Evolutionary conservation across 495 filamentous ascomycete species (phyloP).

Genomic region (Aspergillus saccharolyticus): DNA sequence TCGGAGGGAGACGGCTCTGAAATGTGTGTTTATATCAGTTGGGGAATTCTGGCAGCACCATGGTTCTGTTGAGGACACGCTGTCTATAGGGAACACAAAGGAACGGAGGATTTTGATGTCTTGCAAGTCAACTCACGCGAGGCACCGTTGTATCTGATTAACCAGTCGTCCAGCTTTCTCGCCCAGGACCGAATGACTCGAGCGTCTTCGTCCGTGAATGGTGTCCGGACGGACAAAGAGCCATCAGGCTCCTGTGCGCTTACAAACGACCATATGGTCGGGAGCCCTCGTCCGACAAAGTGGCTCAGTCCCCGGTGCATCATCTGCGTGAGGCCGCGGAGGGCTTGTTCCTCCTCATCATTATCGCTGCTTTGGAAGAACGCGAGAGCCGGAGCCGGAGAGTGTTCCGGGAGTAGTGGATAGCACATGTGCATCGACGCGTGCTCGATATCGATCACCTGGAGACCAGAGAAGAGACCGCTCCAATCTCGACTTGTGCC

Average conservation of each 20-base stretch:
- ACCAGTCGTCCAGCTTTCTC: slow-evolving; percentile 33
- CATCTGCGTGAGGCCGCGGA: slow-evolving; percentile 35
- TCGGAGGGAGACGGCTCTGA: slow-evolving; percentile 35
- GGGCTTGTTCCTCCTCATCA: slow-evolving; percentile 27
- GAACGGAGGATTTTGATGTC: not conserved
- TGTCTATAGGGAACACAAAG: not conserved
- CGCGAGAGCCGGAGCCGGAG: slow-evolving; percentile 25
- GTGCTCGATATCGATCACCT: slow-evolving; percentile 42
- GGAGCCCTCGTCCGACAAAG: slow-evolving; percentile 35
- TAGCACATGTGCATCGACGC: slow-evolving; percentile 41
- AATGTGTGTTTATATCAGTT: not conserved
- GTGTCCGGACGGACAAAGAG: slow-evolving; percentile 11
- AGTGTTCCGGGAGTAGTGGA: slow-evolving; percentile 32
- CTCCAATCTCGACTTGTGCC: slow-evolving; percentile 27
- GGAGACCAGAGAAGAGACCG: slow-evolving; percentile 34
- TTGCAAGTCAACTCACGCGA: slow-evolving; percentile 18
- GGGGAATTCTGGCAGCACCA: too few species aligned
- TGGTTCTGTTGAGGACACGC: too few species aligned
- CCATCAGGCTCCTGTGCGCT: slow-evolving; percentile 18
- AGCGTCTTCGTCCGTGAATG: slow-evolving; percentile 32
- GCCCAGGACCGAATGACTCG: slow-evolving; percentile 37
- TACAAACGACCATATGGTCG: slow-evolving; percentile 38
- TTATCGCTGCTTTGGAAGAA: slow-evolving; percentile 8
- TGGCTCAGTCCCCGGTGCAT: slow-evolving; percentile 39
- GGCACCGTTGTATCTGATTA: slow-evolving; percentile 33